These are phyloP conservation scores for Trapa bicornis DNA, from an alignment of 345 rosid species.

Conservation along the genomic window DNA sequence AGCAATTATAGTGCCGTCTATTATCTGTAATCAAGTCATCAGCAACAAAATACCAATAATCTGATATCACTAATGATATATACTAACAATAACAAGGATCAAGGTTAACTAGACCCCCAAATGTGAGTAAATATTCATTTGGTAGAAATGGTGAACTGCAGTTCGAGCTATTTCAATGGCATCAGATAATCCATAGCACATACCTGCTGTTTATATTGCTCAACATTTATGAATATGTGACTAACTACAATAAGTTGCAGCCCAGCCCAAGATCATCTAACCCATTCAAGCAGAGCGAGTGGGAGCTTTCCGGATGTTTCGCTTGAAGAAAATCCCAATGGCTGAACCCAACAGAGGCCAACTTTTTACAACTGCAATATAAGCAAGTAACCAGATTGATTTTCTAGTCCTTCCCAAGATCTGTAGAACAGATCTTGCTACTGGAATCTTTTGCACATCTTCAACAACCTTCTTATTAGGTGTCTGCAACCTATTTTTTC, in stretches of 20 bases:
- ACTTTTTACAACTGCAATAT: conserved; percentile 42
- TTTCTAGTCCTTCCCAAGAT: conserved; percentile 23
- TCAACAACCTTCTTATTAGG: conserved; percentile 10
- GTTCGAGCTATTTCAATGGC: no score
- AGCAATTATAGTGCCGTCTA: no score
- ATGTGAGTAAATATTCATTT: no score
- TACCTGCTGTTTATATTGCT: no score
- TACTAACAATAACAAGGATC: no score
- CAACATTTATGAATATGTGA: neutral
- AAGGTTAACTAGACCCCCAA: no score
- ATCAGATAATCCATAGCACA: no score
- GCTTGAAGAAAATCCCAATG: conserved; percentile 25
- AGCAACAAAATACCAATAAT: no score
- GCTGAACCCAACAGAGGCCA: conserved; percentile 54
- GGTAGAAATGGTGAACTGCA: neutral
- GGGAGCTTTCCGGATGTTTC: conserved; percentile 25
- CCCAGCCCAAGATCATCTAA: conserved; percentile 5
- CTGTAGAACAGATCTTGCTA: conserved; percentile 28
- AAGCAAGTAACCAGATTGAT: conserved; percentile 47
- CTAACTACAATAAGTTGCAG: neutral
- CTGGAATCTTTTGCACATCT: neutral
- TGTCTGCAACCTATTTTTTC: conserved; percentile 10
- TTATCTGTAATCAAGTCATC: no score
- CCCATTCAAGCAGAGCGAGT: conserved; percentile 7
- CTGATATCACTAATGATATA: no score